These are phyloP conservation scores for Pseudoperonospora humuli DNA, from an alignment of 352 stramenopile genomes.

Conservation along the genomic window DNA sequence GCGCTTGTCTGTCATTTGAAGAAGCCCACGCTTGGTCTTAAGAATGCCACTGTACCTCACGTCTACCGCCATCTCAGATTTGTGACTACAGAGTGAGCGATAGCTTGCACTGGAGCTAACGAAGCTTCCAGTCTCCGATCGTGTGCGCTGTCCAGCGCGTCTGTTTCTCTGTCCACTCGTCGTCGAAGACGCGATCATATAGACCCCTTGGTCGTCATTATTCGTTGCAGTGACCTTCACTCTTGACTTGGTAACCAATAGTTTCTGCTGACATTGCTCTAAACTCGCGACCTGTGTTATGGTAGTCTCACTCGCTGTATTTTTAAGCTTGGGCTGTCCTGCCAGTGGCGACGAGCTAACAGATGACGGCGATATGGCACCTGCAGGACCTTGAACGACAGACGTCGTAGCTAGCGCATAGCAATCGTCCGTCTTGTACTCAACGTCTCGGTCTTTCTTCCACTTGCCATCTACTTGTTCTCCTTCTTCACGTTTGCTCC, in stretches of 20 bases:
- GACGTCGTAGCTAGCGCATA: constrained; percentile 2
- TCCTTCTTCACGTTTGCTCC: not conserved
- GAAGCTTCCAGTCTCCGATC: constrained; percentile 12
- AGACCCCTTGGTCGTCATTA: constrained; percentile 3
- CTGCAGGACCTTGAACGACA: not conserved
- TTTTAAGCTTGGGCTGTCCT: not conserved
- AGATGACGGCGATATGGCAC: constrained; percentile 5
- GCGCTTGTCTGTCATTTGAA: constrained; percentile 56
- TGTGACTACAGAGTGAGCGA: constrained; percentile 6
- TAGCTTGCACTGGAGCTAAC: constrained; percentile 16
- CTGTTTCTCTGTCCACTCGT: constrained; percentile 6
- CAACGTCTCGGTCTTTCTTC: constrained; percentile 15
- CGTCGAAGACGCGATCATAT: constrained; percentile 9
- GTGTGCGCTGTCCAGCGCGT: not conserved
- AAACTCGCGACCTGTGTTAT: constrained; percentile 4
- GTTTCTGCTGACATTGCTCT: constrained; percentile 3
- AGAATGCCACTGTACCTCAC: constrained; percentile 41
- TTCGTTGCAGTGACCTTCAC: not conserved
- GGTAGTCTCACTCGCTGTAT: constrained; percentile 2
- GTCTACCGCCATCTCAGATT: constrained; percentile 23
- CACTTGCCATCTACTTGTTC: constrained; percentile 4
- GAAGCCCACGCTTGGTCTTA: constrained; percentile 35
- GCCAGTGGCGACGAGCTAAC: not conserved
- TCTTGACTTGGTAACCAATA: constrained; percentile 5
- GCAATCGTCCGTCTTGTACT: constrained; percentile 18